These are phyloP conservation scores for Saururus chinensis DNA, from an alignment of 164 flowering plant genomes.

Conservation along the genomic window DNA sequence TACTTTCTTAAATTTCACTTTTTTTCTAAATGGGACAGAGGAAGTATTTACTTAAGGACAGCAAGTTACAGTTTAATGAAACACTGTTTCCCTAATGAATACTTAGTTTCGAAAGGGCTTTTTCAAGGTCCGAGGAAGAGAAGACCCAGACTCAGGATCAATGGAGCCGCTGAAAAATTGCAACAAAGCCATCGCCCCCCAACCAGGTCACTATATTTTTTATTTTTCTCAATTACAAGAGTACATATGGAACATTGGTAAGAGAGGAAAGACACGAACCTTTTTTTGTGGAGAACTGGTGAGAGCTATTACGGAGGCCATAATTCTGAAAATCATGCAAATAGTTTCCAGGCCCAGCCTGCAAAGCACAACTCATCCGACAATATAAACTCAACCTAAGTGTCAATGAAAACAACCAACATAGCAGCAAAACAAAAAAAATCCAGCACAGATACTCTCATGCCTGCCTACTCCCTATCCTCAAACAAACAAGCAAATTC, in stretches of 20 bases:
- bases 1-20: too few relatives aligned
- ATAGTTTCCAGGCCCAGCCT: constrained; percentile 3
- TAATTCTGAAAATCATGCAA: neutral
- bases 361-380: neutral
- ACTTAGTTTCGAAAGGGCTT: too few relatives aligned
- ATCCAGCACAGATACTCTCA: neutral
- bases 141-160: too few relatives aligned
- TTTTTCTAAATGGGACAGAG: too few relatives aligned
- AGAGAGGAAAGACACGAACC: neutral
- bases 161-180: too few relatives aligned
- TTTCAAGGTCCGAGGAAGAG: too few relatives aligned
- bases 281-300: constrained; percentile 5
- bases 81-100: too few relatives aligned
- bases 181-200: neutral
- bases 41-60: too few relatives aligned
- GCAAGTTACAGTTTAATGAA: too few relatives aligned
- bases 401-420: neutral
- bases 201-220: neutral
- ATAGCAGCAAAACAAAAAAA: neutral
- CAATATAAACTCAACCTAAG: neutral
- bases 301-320: constrained; percentile 1
- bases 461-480: neutral
- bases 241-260: neutral
- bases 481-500: neutral
- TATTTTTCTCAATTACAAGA: too few relatives aligned